Evolutionary conservation across 805 yeast species (phyloP).

Genomic region (Lachancea lanzarotensis): DNA sequence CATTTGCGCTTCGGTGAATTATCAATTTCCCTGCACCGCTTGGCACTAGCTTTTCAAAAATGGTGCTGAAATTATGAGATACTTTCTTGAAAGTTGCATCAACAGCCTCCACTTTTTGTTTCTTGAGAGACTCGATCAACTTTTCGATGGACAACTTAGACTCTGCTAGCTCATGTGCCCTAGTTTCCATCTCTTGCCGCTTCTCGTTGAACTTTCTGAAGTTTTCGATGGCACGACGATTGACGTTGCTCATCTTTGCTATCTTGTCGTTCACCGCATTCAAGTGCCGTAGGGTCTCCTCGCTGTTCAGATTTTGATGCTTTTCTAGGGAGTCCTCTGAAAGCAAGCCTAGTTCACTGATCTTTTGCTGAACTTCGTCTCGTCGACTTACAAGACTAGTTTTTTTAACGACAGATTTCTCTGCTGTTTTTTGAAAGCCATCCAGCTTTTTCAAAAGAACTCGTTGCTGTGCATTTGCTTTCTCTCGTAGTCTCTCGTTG

Average conservation of each 20-base stretch:
- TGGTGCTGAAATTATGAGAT: constrained; percentile 60
- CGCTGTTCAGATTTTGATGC: constrained; percentile 42
- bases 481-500: constrained; percentile 38
- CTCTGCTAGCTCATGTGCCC: constrained; percentile 61
- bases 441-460: constrained; percentile 50
- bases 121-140: constrained; percentile 61
- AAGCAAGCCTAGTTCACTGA: constrained; percentile 79
- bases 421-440: constrained; percentile 54
- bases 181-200: constrained; percentile 53
- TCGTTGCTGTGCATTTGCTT: constrained; percentile 53
- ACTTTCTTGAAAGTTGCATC: constrained; percentile 71
- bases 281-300: constrained; percentile 46
- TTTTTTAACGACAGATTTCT: constrained; percentile 56
- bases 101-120: constrained; percentile 79
- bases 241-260: constrained; percentile 65
- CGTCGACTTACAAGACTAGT: constrained; percentile 53
- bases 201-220: constrained; percentile 66
- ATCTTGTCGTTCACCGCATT: constrained; percentile 51
- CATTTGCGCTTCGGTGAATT: constrained; percentile 43
- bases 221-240: constrained; percentile 86
- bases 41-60: constrained; percentile 80
- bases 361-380: constrained; percentile 64
- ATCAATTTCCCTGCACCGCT: constrained; percentile 69
- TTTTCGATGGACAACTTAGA: constrained; percentile 69
- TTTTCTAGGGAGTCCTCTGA: constrained; percentile 74